These are phyloP conservation scores for Kazachstania africana DNA, from an alignment of 805 yeast species.

Conservation along the genomic window DNA sequence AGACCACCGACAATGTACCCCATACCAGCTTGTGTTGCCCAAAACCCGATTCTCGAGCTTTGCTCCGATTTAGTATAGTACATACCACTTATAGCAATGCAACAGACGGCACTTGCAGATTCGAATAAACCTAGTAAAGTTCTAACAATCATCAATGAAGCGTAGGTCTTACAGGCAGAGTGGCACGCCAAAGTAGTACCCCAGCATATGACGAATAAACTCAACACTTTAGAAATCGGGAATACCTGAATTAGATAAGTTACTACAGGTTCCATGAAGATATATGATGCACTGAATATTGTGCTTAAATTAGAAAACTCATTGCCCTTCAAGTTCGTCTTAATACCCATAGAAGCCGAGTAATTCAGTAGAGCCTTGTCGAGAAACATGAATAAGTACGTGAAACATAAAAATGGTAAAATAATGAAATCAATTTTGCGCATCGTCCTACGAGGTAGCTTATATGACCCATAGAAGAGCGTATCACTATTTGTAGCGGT, in stretches of 20 bases:
- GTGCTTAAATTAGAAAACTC: slow-evolving; percentile 44
- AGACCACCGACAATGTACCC: slow-evolving; percentile 36
- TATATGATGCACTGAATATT: slow-evolving; percentile 41
- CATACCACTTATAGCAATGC: slow-evolving; percentile 48
- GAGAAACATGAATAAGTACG: slow-evolving; percentile 45
- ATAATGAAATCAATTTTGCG: slow-evolving; percentile 37
- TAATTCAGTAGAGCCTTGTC: slow-evolving; percentile 50
- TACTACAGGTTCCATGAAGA: slow-evolving; percentile 42
- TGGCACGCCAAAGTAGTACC: slow-evolving; percentile 41
- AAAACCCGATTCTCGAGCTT: slow-evolving; percentile 39
- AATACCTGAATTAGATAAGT: slow-evolving; percentile 37
- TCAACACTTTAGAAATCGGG: slow-evolving; percentile 42
- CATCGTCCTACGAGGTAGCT: slow-evolving; percentile 11
- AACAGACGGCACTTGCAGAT: slow-evolving; percentile 43
- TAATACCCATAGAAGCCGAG: slow-evolving; percentile 57
- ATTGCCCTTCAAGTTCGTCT: slow-evolving; percentile 33
- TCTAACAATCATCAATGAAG: slow-evolving; percentile 44
- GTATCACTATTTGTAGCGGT: slow-evolving; percentile 1
- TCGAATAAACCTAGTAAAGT: slow-evolving; percentile 44
- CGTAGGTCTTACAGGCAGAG: slow-evolving; percentile 41
- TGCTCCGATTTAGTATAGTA: slow-evolving; percentile 47
- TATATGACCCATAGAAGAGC: slow-evolving; percentile 17
- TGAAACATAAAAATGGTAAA: slow-evolving; percentile 38
- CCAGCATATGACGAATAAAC: slow-evolving; percentile 39
- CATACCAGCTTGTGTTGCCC: slow-evolving; percentile 49